Percentiles rank a stretch among this genome's conserved stretches.
Conservation (phyloP, 1,139 yeast species). For the Debaryomyces fabryi region DNA sequence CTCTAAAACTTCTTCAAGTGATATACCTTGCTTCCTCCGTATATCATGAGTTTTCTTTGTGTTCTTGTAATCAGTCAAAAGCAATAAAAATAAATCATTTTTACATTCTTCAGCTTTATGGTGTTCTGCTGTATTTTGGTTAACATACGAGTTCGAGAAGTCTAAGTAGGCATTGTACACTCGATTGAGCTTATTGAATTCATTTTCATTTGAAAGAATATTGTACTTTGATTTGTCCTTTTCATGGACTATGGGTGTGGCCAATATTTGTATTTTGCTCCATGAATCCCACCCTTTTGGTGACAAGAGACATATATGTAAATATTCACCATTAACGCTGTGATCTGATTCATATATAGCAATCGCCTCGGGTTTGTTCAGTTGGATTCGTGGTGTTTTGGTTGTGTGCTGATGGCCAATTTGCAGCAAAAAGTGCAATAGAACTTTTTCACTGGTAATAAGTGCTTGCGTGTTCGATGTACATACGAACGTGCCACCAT, state of each 20-base stretch:
- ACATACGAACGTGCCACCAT: conserved; percentile 39
- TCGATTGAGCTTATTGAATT: conserved; percentile 8
- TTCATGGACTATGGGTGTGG: conserved; percentile 25
- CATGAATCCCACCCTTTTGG: conserved; percentile 56
- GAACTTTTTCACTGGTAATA: conserved; percentile 12
- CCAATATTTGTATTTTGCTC: conserved; percentile 50
- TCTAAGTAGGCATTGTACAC: conserved; percentile 5
- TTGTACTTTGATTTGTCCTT: not conserved
- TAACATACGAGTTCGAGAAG: not conserved
- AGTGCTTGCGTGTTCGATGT: conserved; percentile 11
- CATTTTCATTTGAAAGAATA: conserved; percentile 6
- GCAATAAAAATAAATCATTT: not conserved
- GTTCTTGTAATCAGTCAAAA: not conserved
- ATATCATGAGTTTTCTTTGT: not conserved
- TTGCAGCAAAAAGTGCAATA: conserved; percentile 3
- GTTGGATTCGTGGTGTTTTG: not conserved
- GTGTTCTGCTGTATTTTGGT: not conserved
- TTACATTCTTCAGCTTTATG: not conserved
- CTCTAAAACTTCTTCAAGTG: not conserved
- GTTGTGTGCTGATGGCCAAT: not conserved
- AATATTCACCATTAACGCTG: not conserved
- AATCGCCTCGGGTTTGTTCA: conserved; percentile 6
- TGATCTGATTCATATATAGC: conserved; percentile 12
- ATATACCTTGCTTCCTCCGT: not conserved
- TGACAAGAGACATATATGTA: conserved; percentile 32